Evolutionary conservation across 2,329 filamentous ascomycete genomes (phyloP).

Genomic region (Aureobasidium lini): DNA sequence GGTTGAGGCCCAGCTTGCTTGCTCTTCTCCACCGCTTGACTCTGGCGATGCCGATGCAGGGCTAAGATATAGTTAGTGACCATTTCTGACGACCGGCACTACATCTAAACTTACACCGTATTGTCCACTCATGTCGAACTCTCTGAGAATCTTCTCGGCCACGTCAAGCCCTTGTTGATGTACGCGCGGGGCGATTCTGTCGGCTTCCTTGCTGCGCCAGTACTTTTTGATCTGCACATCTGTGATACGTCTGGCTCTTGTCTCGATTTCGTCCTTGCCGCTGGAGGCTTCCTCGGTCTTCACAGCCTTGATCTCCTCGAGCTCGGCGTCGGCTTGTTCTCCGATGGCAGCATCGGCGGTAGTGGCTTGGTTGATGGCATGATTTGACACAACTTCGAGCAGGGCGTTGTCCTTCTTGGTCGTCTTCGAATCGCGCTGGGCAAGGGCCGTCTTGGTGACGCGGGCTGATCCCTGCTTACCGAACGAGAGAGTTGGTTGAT

Average conservation of each 20-base stretch:
- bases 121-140: slow-evolving; percentile 87
- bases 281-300: slow-evolving; percentile 16
- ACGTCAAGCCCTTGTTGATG: slow-evolving; percentile 68
- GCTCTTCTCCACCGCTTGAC: slow-evolving; percentile 84
- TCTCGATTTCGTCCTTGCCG: slow-evolving; percentile 36
- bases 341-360: slow-evolving; percentile 33
- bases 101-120: slow-evolving; percentile 65
- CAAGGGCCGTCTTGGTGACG: slow-evolving; percentile 50
- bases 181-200: slow-evolving; percentile 60
- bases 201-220: slow-evolving; percentile 65
- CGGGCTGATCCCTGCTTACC: slow-evolving; percentile 41
- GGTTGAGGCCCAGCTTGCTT: slow-evolving; percentile 70
- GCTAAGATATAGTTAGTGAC: slow-evolving; percentile 44
- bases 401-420: slow-evolving; percentile 34
- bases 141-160: slow-evolving; percentile 78
- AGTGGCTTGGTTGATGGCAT: slow-evolving; percentile 28
- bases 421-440: slow-evolving; percentile 28
- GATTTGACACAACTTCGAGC: slow-evolving; percentile 20
- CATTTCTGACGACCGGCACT: too few species aligned
- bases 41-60: slow-evolving; percentile 77
- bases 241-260: slow-evolving; percentile 56
- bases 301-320: slow-evolving; percentile 19
- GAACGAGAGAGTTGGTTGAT: slow-evolving; percentile 55
- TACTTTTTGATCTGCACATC: slow-evolving; percentile 66
- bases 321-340: slow-evolving; percentile 29